phyloP scores from a whole-genome alignment of 2,329 filamentous ascomycete genomes.

The Juglanconis juglandina region DNA sequence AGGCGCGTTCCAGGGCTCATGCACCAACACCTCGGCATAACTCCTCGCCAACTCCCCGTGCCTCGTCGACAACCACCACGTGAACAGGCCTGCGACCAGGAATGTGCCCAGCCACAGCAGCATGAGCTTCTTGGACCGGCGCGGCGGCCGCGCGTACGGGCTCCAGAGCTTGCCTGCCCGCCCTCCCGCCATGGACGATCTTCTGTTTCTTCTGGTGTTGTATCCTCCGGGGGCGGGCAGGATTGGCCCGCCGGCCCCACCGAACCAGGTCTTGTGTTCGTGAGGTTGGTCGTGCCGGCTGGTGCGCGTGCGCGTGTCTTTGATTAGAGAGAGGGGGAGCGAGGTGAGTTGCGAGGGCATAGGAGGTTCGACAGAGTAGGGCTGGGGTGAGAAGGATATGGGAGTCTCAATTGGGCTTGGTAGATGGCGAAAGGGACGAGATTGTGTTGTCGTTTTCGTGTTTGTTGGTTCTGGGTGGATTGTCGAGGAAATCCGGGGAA shows the following conservation, averaged over 20 bases:
- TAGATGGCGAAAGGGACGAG: no score
- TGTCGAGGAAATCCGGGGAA: neutral
- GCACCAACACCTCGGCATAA: slow-evolving; percentile 12
- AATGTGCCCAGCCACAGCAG: slow-evolving; percentile 14
- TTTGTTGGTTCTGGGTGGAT: neutral
- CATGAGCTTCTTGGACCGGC: slow-evolving; percentile 17
- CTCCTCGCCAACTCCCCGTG: neutral
- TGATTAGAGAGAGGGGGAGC: slow-evolving; percentile 16
- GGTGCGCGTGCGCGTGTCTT: slow-evolving; percentile 18
- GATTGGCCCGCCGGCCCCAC: slow-evolving; percentile 1
- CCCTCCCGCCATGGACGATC: slow-evolving; percentile 1
- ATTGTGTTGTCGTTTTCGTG: neutral
- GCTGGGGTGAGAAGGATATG: no score
- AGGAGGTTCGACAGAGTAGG: neutral
- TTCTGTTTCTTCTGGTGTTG: neutral
- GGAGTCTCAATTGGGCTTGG: no score
- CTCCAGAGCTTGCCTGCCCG: slow-evolving; percentile 5
- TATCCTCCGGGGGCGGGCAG: slow-evolving; percentile 3
- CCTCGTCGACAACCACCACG: slow-evolving; percentile 12
- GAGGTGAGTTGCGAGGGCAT: slow-evolving; percentile 15
- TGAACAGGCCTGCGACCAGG: slow-evolving; percentile 8
- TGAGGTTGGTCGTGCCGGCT: slow-evolving; percentile 1
- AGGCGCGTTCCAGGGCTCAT: slow-evolving; percentile 5
- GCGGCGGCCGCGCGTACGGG: slow-evolving; percentile 14
- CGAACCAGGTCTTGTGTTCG: neutral